Conservation (phyloP, 805 yeast species). For the Lachancea sp. region DNA sequence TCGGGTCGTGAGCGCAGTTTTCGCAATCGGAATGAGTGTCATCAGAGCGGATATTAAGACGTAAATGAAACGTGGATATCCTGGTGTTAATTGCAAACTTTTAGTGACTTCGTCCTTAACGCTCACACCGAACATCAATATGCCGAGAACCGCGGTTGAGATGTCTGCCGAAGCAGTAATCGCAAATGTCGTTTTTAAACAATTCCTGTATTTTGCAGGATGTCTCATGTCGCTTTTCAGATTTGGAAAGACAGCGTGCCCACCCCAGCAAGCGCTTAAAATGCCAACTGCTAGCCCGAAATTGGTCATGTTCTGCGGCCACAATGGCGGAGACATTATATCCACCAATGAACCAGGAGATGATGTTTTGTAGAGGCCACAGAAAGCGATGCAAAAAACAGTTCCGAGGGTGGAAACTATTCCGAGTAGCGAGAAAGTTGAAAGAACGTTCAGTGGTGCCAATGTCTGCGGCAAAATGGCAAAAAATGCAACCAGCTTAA, state of each 20-base stretch:
- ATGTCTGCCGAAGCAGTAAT: slow-evolving; percentile 56
- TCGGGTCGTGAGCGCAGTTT: slow-evolving; percentile 74
- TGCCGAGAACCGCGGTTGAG: slow-evolving; percentile 60
- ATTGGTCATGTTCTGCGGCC: slow-evolving; percentile 50
- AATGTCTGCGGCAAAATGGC: slow-evolving; percentile 77
- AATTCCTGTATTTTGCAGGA: slow-evolving; percentile 48
- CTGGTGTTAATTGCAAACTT: slow-evolving; percentile 56
- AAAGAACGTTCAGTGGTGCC: slow-evolving; percentile 65
- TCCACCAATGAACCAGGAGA: slow-evolving; percentile 70
- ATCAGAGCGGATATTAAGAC: slow-evolving; percentile 58
- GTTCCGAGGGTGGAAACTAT: slow-evolving; percentile 64
- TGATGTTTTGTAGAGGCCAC: slow-evolving; percentile 55
- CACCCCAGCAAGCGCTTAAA: slow-evolving; percentile 78
- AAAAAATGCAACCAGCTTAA: slow-evolving; percentile 62
- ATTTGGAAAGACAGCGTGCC: slow-evolving; percentile 76
- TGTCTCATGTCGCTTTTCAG: slow-evolving; percentile 65
- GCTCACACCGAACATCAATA: slow-evolving; percentile 69
- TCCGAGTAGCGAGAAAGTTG: slow-evolving; percentile 64
- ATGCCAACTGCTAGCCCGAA: slow-evolving; percentile 59
- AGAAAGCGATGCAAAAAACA: slow-evolving; percentile 47
- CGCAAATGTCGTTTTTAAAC: slow-evolving; percentile 52
- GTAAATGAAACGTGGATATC: slow-evolving; percentile 60
- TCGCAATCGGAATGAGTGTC: slow-evolving; percentile 80
- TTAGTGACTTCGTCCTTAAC: slow-evolving; percentile 73
- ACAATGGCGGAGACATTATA: slow-evolving; percentile 59